phyloP scores from a whole-genome alignment of 345 rosid genomes.

The Rhodamnia rubescens region DNA sequence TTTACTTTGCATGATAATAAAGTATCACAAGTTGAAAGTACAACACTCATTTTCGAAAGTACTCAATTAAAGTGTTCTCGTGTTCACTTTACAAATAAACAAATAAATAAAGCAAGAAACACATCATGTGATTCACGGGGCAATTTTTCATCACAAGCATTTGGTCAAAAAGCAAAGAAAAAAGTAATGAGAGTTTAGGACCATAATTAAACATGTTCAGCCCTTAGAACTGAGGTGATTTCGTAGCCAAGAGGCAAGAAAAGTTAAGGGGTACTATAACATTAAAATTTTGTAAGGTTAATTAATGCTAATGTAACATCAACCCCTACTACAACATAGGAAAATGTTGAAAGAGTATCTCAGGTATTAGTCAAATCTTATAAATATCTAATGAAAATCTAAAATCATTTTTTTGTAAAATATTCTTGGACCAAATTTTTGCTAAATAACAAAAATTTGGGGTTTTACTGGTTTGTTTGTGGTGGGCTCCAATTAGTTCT shows the following conservation, averaged over 20 bases:
- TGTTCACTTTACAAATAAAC: not conserved
- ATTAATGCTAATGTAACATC: not conserved
- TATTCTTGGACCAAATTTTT: not conserved
- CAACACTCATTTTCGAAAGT: not conserved
- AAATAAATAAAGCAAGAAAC: not conserved
- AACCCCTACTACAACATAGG: not conserved
- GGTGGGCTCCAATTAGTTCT: not conserved
- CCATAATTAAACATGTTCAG: not conserved
- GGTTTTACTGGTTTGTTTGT: not conserved
- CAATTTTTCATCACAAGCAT: not conserved
- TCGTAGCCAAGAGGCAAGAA: not conserved
- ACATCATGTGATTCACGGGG: not conserved
- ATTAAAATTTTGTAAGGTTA: not conserved
- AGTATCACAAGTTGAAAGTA: not conserved
- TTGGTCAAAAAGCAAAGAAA: not conserved
- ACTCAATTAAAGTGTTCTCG: not conserved
- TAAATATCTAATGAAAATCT: not conserved
- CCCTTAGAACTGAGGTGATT: not conserved
- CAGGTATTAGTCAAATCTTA: not conserved
- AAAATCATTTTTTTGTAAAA: not conserved
- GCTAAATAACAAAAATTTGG: not conserved
- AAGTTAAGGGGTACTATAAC: not conserved
- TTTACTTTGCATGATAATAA: not conserved
- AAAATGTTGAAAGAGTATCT: not conserved
- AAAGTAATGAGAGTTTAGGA: not conserved